Base-by-base conservation (phyloP, 331 rosid genomes). In the Saraca asoca region DNA sequence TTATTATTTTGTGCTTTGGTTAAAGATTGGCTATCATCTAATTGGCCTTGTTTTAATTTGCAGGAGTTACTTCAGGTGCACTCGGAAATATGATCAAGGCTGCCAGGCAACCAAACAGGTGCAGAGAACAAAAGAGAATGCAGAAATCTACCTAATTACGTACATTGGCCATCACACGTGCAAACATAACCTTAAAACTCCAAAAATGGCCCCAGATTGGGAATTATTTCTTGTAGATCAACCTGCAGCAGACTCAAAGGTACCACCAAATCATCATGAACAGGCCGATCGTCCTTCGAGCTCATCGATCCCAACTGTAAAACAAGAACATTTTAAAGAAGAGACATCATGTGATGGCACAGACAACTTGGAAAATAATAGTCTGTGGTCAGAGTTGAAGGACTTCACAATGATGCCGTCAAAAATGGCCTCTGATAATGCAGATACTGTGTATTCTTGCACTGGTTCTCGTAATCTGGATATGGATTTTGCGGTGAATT, bases 21-120 rank as follows among this genome's bases (percentile, higher is more conserved):
- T 24, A 24, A 24, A 24, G 31, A 24, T 3, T 24, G 31, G 31
- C 31, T 24, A 1, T 24, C 31, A 24, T 24, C 24, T 11, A 18
- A 38, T 38, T 9, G 10, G 9, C 14, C 12, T 60, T 15, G 39
- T 17, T 8, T 9, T 39, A 62, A 71, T 70, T 73, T 37, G 51
- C 85, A 92, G 98, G 87, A 82, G 93, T 75, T 92, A 92, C 73
- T 80, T 66, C 69, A 73, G 96, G 12, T 89, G 96, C 79, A 87
- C 84, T 0, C 60, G 87, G 53, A 92, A 89, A 73, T 34, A 38
- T 50, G 98, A 87, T 0, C 81, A 87, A 79, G 80, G 85, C 19
- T 92, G 96, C 72, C 45, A 7, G 16, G 96, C 96, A 39, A 73
- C 64, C 35, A 89, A 82, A 55, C 96, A 87, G 43, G 95, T 92